A percentile compares a stretch with the other conserved stretches of the same genome.
Conservation (phyloP, 805 yeast species). For the Sungouiozyma ichnusensis region DNA sequence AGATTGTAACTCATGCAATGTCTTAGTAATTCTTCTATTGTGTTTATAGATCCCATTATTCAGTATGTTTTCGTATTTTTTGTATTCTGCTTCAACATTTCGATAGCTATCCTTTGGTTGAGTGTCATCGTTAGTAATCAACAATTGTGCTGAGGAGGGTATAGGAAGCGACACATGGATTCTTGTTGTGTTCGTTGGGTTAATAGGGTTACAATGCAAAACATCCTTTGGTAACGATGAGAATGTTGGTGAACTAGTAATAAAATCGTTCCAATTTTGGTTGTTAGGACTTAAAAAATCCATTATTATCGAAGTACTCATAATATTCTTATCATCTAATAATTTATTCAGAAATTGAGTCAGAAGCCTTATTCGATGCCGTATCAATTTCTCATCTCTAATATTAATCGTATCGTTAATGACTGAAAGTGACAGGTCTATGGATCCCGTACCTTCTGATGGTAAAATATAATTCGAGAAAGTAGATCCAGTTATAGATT, state of each 20-base stretch:
- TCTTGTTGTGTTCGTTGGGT: conserved; percentile 28
- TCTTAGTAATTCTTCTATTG: conserved; percentile 22
- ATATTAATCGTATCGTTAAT: conserved; percentile 23
- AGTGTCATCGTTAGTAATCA: conserved; percentile 13
- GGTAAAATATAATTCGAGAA: conserved; percentile 21
- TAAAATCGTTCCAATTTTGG: conserved; percentile 26
- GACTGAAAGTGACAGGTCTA: conserved; percentile 23
- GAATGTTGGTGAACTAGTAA: conserved; percentile 26
- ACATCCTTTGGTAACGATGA: conserved; percentile 25
- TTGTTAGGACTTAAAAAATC: conserved; percentile 29
- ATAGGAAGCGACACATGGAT: conserved; percentile 27
- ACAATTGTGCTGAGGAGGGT: conserved; percentile 18
- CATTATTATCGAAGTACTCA: conserved; percentile 22
- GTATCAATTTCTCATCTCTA: conserved; percentile 27
- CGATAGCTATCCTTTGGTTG: conserved; percentile 14
- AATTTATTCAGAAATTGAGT: conserved; percentile 26
- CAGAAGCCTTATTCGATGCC: conserved; percentile 28
- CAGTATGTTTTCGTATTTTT: conserved; percentile 18
- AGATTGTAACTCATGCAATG: conserved; percentile 13
- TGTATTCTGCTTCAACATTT: conserved; percentile 22
- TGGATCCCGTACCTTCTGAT: conserved; percentile 22
- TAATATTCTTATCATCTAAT: conserved; percentile 19
- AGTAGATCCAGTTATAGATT: conserved; percentile 22
- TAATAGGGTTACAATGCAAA: conserved; percentile 27
- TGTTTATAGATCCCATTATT: conserved; percentile 22